Base-by-base conservation (phyloP, 2,329 filamentous ascomycete species). In the Allantophomopsis lycopodina region DNA sequence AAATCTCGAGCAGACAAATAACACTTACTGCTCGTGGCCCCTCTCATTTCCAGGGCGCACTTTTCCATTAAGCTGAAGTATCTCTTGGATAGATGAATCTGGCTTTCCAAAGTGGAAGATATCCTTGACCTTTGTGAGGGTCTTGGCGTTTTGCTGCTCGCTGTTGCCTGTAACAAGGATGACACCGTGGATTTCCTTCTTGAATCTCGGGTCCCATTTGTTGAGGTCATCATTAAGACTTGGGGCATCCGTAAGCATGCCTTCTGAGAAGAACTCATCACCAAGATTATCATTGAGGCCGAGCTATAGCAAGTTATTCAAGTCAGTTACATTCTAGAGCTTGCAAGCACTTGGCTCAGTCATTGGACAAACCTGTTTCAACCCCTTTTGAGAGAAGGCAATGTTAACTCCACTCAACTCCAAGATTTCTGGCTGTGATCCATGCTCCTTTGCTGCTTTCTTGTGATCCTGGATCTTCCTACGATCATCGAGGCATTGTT, bases 1-100 rank as follows among this genome's bases (percentile, higher is more conserved):
- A 17, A 11, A 36, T 16, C n/a, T 2, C 20, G 10, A 21, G 13
- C 18, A 12, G 14, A 28, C n/a, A 42, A 36, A 7, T 15, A 10
- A 32, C 8, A 48, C 55, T 48, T 42, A 60, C 58, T 62, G 60
- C 37, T 61, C 59, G 35, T 61, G 59, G 7, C 58, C 59, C 16
- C 50, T 48, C 36, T 58, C 49, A 8, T 50, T 46, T 11, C 54
- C 58, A 7, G 59, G 58, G 3, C 60, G 50, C 10, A 53, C 49
- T 30, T 60, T 50, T 4, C 60, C 60, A 14, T 44, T 38, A 10
- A 60, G 45, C 4, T 44, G 48, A 30, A 50, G 49, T 1, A 59
- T 53, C 41, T 60, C 52, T 18, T 50, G 48, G 11, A 60, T 52
- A 1, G 48, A 47, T 10, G 48, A 46, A 23, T 46, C 40, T 28